Evolutionary conservation across 108 stramenopile species (phyloP).

Genomic region (Epithemia pelagica): DNA sequence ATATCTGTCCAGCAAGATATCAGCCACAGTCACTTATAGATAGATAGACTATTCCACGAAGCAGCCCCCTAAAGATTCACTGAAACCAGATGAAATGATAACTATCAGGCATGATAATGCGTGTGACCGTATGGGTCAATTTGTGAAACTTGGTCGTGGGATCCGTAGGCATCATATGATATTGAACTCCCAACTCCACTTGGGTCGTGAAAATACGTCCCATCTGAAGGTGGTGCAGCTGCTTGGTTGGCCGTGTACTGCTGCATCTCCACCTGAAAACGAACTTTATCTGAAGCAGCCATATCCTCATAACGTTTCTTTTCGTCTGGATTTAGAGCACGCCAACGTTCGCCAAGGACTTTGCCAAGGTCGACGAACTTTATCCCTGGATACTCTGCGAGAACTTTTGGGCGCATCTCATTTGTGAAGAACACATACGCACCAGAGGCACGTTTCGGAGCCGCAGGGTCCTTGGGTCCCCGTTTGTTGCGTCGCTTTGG

Average conservation of each 20-base stretch:
- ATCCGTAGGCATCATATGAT: slow-evolving; percentile 5
- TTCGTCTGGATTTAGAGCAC: slow-evolving; percentile 71
- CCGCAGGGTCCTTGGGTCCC: slow-evolving; percentile 60
- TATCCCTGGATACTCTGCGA: slow-evolving; percentile 75
- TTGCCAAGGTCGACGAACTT: slow-evolving; percentile 90
- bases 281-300: slow-evolving; percentile 79
- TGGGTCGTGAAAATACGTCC: not conserved
- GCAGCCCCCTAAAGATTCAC: too few species aligned
- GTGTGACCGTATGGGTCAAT: slow-evolving; percentile 9
- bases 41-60: too few species aligned
- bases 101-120: slow-evolving; percentile 6
- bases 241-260: slow-evolving; percentile 60
- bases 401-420: slow-evolving; percentile 75
- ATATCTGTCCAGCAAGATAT: not conserved
- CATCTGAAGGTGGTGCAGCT: slow-evolving; percentile 12
- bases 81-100: not conserved
- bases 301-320: slow-evolving; percentile 82
- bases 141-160: not conserved
- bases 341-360: slow-evolving; percentile 88
- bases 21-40: not conserved
- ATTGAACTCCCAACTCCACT: not conserved
- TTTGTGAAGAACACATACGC: slow-evolving; percentile 85
- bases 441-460: slow-evolving; percentile 71
- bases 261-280: slow-evolving; percentile 86
- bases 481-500: slow-evolving; percentile 60